Conservation (phyloP, 2,329 filamentous ascomycete species). For the Cadophora sp. region DNA sequence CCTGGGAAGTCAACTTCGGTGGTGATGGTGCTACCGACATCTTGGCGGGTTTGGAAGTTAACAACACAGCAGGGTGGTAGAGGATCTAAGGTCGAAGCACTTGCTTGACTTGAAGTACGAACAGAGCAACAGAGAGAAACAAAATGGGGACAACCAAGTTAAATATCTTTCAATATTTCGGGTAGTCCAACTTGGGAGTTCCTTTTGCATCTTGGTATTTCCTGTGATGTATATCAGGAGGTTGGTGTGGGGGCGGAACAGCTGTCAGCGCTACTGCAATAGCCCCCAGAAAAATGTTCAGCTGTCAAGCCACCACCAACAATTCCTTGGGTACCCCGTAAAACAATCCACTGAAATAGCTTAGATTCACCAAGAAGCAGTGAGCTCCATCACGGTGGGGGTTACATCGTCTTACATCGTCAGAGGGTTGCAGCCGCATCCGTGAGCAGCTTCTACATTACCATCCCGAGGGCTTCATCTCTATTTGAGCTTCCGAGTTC, state of each 20-base stretch:
- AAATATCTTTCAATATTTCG: background rate
- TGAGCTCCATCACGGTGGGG: no score
- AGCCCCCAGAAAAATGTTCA: background rate
- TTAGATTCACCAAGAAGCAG: no score
- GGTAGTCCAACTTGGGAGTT: no score
- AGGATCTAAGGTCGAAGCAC: no score
- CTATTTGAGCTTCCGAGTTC: background rate
- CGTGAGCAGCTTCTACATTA: background rate
- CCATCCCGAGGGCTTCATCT: background rate
- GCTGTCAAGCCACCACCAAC: background rate
- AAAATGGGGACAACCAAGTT: background rate
- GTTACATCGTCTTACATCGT: no score
- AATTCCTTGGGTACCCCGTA: background rate
- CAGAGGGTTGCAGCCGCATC: background rate
- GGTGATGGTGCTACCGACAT: background rate
- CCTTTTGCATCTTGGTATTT: background rate
- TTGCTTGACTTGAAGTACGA: no score
- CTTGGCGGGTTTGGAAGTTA: background rate
- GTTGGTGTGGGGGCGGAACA: background rate
- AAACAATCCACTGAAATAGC: background rate
- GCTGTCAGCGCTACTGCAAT: constrained; percentile 1
- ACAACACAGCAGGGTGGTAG: background rate
- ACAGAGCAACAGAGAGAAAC: no score
- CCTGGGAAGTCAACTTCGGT: constrained; percentile 56
- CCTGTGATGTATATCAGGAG: background rate